phyloP scores from a whole-genome alignment of 495 filamentous ascomycete genomes.

The Daldinia decipiens region DNA sequence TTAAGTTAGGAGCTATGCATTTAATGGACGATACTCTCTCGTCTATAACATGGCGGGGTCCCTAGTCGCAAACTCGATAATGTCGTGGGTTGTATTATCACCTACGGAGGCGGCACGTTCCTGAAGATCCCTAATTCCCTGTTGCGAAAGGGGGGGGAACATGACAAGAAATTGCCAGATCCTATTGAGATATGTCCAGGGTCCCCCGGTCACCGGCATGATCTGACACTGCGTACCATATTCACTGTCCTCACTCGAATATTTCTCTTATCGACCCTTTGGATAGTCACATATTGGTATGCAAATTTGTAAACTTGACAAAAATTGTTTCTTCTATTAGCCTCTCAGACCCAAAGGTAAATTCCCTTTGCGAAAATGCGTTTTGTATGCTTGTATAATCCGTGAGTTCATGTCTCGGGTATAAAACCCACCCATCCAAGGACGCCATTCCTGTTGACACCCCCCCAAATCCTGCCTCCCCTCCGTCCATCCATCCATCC shows the following conservation, averaged over 20 bases:
- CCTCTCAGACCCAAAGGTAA: constrained; percentile 9
- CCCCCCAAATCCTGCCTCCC: constrained; percentile 33
- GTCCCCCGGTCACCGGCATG: constrained; percentile 18
- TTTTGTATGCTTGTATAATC: constrained; percentile 43
- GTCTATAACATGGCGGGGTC: not conserved
- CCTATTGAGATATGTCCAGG: constrained; percentile 27
- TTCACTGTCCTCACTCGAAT: constrained; percentile 8
- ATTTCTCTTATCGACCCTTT: constrained; percentile 2
- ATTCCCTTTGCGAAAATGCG: constrained; percentile 13
- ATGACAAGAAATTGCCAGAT: constrained; percentile 18
- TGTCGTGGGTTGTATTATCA: not conserved
- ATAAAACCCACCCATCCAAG: constrained; percentile 35
- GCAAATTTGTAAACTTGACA: constrained; percentile 10
- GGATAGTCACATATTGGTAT: constrained; percentile 14
- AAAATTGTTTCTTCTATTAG: constrained; percentile 26
- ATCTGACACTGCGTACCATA: constrained; percentile 4
- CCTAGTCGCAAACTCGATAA: constrained; percentile 1
- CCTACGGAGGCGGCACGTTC: constrained; percentile 9
- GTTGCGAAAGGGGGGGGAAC: constrained; percentile 21
- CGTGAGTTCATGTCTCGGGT: constrained; percentile 41
- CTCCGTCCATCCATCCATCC: not conserved
- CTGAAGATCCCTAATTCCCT: constrained; percentile 23
- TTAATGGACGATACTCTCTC: not conserved
- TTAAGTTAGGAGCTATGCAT: not conserved
- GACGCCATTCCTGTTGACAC: constrained; percentile 40